phyloP scores from a whole-genome alignment of 257 asterid genomes.

The Jasminum sambac region DNA sequence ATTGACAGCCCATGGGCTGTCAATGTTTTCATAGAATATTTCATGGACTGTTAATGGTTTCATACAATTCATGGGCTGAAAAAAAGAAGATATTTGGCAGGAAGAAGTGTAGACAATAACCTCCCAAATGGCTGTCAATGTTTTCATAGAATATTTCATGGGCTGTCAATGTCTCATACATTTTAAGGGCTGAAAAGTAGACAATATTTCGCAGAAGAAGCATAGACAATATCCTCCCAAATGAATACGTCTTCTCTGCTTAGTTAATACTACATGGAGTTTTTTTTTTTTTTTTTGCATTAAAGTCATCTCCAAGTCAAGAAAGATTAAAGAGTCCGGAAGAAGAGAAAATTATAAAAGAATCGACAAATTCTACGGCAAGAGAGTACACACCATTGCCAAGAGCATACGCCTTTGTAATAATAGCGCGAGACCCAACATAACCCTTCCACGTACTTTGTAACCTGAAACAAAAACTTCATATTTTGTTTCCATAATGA shows the following conservation, averaged over 20 bases:
- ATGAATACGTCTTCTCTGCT: conserved; percentile 17
- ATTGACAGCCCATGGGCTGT: conserved; percentile 13
- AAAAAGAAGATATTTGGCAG: too few relatives aligned
- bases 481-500: conserved; percentile 22
- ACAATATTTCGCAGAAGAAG: too few relatives aligned
- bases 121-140: too few relatives aligned
- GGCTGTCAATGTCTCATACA: too few relatives aligned
- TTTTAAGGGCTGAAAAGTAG: too few relatives aligned
- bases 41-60: too few relatives aligned
- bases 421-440: conserved; percentile 99
- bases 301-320: neutral
- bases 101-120: too few relatives aligned
- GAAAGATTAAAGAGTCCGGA: conserved; percentile 9
- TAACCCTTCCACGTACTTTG: conserved; percentile 87
- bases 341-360: neutral
- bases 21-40: too few relatives aligned
- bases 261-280: neutral
- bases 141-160: too few relatives aligned
- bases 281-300: neutral
- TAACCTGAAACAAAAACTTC: conserved; percentile 54
- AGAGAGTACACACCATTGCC: conserved; percentile 78
- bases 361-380: neutral
- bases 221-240: conserved; percentile 5
- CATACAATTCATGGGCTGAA: too few relatives aligned
- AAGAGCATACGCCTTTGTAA: conserved; percentile 98